These are phyloP conservation scores for Dactylonectria estremocensis DNA, from an alignment of 2,329 filamentous ascomycete species.

Conservation along the genomic window DNA sequence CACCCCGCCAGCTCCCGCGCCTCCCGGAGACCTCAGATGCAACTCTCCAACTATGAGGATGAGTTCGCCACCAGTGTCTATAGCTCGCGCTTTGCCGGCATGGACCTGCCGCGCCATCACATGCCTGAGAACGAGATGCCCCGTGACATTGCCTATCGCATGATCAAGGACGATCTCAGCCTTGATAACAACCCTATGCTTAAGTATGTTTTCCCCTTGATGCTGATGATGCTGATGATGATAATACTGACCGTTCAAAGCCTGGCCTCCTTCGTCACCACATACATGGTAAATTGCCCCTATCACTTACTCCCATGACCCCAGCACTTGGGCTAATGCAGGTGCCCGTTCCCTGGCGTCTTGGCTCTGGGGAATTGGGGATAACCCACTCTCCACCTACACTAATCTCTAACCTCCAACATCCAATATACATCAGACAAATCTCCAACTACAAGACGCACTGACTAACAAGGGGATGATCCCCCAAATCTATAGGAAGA, in stretches of 20 bases:
- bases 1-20: slow-evolving; percentile 44
- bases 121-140: slow-evolving; percentile 96
- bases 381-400: background rate
- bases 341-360: slow-evolving; percentile 5
- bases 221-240: background rate
- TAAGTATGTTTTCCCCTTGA: slow-evolving; percentile 66
- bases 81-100: slow-evolving; percentile 85
- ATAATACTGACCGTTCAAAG: slow-evolving; percentile 59
- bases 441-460: background rate
- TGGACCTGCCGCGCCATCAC: slow-evolving; percentile 85
- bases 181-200: slow-evolving; percentile 93
- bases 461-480: slow-evolving; percentile 32
- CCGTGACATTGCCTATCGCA: slow-evolving; percentile 90
- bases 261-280: slow-evolving; percentile 93
- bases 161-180: slow-evolving; percentile 96
- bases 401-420: slow-evolving; percentile 6
- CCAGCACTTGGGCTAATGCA: slow-evolving; percentile 18
- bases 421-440: background rate
- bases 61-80: slow-evolving; percentile 86
- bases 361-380: slow-evolving; percentile 20
- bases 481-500: slow-evolving; percentile 75
- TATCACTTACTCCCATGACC: slow-evolving; percentile 22
- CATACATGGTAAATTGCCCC: slow-evolving; percentile 81
- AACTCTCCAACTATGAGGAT: slow-evolving; percentile 68
- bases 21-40: slow-evolving; percentile 54